phyloP scores from a whole-genome alignment of 2,329 filamentous ascomycete genomes.

The Fusarium mundagurra region DNA sequence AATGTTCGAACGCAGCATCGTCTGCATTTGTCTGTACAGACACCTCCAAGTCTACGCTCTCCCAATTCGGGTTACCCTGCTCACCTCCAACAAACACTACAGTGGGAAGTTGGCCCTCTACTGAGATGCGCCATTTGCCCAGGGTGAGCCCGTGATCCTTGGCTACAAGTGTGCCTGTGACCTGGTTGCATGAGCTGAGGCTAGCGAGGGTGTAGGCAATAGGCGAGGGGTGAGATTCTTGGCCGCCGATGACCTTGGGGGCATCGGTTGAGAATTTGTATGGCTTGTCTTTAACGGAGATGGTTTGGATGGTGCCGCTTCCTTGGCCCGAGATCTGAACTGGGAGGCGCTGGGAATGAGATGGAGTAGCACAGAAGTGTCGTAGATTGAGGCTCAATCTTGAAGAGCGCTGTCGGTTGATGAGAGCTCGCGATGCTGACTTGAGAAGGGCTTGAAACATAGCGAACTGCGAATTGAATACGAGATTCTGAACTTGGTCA shows the following conservation, averaged over 20 bases:
- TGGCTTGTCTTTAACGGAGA: background rate
- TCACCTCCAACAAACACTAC: background rate
- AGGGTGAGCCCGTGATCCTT: background rate
- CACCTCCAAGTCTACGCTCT: background rate
- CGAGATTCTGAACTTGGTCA: too few species aligned
- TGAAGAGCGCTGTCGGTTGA: background rate
- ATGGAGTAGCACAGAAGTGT: background rate
- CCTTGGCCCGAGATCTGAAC: background rate
- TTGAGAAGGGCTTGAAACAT: accelerated
- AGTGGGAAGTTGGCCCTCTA: background rate
- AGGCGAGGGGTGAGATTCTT: background rate
- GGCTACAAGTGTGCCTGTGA: background rate
- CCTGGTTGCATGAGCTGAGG: background rate
- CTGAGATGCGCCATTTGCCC: background rate
- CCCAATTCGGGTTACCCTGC: background rate
- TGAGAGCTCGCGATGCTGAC: background rate
- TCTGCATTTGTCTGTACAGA: background rate
- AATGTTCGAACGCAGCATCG: background rate
- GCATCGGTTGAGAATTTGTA: background rate
- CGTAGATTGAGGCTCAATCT: background rate
- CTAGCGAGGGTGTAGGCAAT: background rate
- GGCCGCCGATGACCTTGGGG: background rate
- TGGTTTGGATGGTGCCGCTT: background rate
- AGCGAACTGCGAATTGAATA: too few species aligned
- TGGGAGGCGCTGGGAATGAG: background rate